These are phyloP conservation scores for Aspergillus ochraceus DNA, from an alignment of 2,329 filamentous ascomycete species.

Conservation along the genomic window DNA sequence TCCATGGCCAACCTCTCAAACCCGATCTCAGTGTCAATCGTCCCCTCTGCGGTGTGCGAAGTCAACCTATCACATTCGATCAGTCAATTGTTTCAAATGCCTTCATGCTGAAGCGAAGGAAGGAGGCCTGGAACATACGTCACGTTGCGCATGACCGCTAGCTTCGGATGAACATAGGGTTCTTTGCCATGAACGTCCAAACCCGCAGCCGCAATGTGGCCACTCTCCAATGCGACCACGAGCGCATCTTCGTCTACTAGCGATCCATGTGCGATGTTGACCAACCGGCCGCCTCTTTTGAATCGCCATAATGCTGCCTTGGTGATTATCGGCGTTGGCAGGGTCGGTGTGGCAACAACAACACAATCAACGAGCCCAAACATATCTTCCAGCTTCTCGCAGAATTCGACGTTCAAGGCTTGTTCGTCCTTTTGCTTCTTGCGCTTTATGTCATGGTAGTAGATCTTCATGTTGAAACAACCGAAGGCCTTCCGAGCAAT, in stretches of 20 bases:
- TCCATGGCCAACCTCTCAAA: neutral
- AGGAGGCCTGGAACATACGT: neutral
- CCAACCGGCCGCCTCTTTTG: neutral
- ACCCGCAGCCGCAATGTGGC: neutral
- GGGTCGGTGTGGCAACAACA: neutral
- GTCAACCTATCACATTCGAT: neutral
- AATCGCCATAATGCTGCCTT: neutral
- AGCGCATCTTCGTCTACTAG: neutral
- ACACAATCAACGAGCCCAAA: neutral
- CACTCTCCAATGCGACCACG: neutral
- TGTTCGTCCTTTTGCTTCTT: neutral
- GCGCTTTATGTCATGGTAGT: neutral
- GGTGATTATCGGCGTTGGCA: neutral
- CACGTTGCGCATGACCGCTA: neutral
- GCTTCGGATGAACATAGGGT: neutral
- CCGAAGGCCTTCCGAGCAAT: neutral
- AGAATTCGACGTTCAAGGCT: neutral
- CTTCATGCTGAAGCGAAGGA: too few relatives aligned
- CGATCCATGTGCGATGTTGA: neutral
- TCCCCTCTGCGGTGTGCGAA: neutral
- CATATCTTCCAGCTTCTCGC: neutral
- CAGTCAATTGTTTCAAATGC: neutral
- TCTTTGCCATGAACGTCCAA: neutral
- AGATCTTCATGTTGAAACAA: neutral
- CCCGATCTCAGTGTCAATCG: neutral